Conservation (phyloP, 768 basidiomycete genomes). For the Symmetrospora coprosmae region DNA sequence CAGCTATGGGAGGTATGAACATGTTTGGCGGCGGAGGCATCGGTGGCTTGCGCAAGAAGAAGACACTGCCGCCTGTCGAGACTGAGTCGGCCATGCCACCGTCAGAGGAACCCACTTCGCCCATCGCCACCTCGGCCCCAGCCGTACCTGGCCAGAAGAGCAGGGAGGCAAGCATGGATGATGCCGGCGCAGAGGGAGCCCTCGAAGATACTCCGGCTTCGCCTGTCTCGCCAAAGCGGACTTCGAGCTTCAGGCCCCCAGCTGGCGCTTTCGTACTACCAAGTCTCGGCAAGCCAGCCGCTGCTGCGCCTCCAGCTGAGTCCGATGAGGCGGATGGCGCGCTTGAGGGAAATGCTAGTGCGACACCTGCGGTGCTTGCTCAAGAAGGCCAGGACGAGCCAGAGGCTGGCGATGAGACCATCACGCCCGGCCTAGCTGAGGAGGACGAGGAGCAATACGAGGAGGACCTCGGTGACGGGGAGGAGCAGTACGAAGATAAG, state of each 20-base stretch:
- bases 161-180: background rate
- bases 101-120: background rate
- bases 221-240: too few relatives aligned
- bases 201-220: background rate
- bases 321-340: background rate
- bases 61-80: background rate
- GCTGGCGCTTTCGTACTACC: constrained; percentile 14
- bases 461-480: background rate
- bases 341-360: too few relatives aligned
- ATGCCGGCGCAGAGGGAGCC: too few relatives aligned
- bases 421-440: too few relatives aligned
- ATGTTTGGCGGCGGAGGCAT: background rate
- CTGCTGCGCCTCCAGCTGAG: background rate
- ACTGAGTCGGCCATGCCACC: background rate
- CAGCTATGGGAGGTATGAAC: constrained; percentile 23
- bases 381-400: too few relatives aligned
- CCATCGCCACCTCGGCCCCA: background rate
- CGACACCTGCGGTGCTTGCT: too few relatives aligned
- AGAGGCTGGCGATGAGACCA: too few relatives aligned
- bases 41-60: background rate
- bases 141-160: background rate
- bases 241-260: background rate
- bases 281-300: background rate
- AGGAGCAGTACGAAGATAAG: background rate
- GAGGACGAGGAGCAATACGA: background rate